Base-by-base conservation (phyloP, 352 stramenopile genomes). In the Phytophthora cryptogea region DNA sequence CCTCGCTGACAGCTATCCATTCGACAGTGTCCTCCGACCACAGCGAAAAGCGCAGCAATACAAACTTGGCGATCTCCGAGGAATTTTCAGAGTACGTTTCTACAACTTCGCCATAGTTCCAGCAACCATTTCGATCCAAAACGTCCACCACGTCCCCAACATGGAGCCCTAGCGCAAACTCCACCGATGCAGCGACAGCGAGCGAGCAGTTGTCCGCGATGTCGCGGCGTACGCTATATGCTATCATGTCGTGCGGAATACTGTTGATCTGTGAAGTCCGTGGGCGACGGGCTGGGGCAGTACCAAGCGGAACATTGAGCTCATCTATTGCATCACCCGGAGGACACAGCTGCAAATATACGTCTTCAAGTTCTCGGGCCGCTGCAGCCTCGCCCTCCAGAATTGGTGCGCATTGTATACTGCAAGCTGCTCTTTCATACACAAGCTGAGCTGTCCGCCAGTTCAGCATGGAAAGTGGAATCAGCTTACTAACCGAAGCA, bases 101-200 rank as follows among this genome's bases (percentile, higher is more conserved):
- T 8, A 89, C 39, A 3, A 95, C 80, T 54, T 90, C 72, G 8
- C 81, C 87, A n/a, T 89, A 76, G 42, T 89, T 90, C 87, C 87
- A 95, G 47, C 80, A 88, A 4, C 80, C 82, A 26, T 87, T 88
- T 32, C 72, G 68, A 63, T 95, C 87, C 14, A 95, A 61, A 39
- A 90, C 83, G 54, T 95, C 87, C 27, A 92, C 76, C 37, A 82
- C 72, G 44, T 94, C 83, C 4, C 85, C 87, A 5, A 76, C 47
- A 58, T 70, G 55, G 44, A 87, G 56, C 44, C 70, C 57, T 53
- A 90, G 54, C 14, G 78, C 74, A 65, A 84, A 92, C 57, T 93
- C 82, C 27, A 90, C 72, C 3, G 85, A 92, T 17, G 76, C 83
- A 8, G 63, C 78, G 7, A 92, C 78, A 16, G 64, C 58, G 17